These are phyloP conservation scores for Lachnellula hyalina DNA, from an alignment of 2,329 filamentous ascomycete species.

Conservation along the genomic window DNA sequence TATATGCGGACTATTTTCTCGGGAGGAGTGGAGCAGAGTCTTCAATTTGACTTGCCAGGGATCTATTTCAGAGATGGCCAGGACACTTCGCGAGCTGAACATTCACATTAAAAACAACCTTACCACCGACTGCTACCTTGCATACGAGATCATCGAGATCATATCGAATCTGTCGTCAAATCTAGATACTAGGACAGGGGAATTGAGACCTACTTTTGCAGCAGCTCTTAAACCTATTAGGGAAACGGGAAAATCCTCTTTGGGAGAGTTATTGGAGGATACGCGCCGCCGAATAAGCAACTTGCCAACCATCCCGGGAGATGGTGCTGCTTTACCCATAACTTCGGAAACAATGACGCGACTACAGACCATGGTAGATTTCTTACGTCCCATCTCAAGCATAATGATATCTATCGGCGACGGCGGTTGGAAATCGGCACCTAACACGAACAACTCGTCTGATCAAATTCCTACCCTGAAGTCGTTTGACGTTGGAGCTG, in stretches of 20 bases:
- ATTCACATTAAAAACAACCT: constrained; percentile 81
- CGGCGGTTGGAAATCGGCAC: constrained; percentile 71
- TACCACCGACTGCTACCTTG: constrained; percentile 86
- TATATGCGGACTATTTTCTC: constrained; percentile 77
- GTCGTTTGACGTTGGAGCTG: constrained; percentile 82
- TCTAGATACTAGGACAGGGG: constrained; percentile 76
- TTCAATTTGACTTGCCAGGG: constrained; percentile 74
- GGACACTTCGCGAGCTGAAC: constrained; percentile 85
- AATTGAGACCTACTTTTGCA: constrained; percentile 76
- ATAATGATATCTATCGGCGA: constrained; percentile 91
- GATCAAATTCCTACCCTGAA: constrained; percentile 65
- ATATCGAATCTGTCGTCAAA: constrained; percentile 73
- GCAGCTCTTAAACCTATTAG: constrained; percentile 84
- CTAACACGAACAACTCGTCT: constrained; percentile 49
- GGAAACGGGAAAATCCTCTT: constrained; percentile 83
- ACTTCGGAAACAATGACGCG: constrained; percentile 82
- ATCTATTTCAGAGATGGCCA: constrained; percentile 74
- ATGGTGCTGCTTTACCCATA: constrained; percentile 72
- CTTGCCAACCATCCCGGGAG: constrained; percentile 65
- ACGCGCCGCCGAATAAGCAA: constrained; percentile 63
- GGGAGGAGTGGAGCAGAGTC: constrained; percentile 77
- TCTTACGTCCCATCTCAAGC: constrained; percentile 77
- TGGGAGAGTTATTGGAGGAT: constrained; percentile 79
- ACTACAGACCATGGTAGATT: constrained; percentile 80
- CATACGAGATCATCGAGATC: constrained; percentile 92